These are phyloP conservation scores for Fimicolochytrium jonesii DNA, from an alignment of 192 early-diverging fungal species.

Conservation along the genomic window DNA sequence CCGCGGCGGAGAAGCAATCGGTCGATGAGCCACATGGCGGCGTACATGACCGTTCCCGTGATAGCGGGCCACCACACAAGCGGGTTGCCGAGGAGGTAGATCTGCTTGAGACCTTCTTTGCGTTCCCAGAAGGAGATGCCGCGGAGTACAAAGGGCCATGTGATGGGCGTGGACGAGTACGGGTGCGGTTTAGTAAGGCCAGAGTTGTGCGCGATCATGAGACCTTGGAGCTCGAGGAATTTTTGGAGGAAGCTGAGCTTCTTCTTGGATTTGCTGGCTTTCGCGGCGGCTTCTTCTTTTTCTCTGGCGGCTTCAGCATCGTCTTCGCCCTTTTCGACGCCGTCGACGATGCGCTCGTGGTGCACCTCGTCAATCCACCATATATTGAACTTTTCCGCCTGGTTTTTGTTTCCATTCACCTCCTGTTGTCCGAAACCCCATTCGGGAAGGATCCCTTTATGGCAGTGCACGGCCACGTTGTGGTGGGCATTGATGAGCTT, in stretches of 20 bases:
- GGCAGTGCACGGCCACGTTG: conserved; percentile 75
- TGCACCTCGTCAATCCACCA: conserved; percentile 80
- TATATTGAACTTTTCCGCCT: conserved; percentile 61
- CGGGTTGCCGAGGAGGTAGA: conserved; percentile 89
- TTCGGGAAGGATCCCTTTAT: conserved; percentile 64
- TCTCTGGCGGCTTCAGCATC: neutral
- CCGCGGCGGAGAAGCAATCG: conserved; percentile 68
- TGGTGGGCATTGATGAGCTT: conserved; percentile 72
- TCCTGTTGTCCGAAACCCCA: conserved; percentile 90
- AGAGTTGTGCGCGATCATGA: conserved; percentile 90
- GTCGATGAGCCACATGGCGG: conserved; percentile 63
- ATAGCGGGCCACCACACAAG: conserved; percentile 75
- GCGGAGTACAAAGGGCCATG: conserved; percentile 83
- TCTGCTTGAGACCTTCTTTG: conserved; percentile 71
- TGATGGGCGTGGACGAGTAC: conserved; percentile 81
- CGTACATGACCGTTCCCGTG: conserved; percentile 60
- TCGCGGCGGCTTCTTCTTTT: conserved; percentile 20
- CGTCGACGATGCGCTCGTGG: conserved; percentile 50
- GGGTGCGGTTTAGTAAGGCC: conserved; percentile 88
- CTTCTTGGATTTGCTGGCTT: conserved; percentile 42
- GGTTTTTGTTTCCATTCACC: conserved; percentile 89
- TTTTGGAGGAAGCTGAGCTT: conserved; percentile 75
- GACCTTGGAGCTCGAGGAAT: conserved; percentile 79
- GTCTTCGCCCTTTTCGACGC: conserved; percentile 46
- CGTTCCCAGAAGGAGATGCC: conserved; percentile 93